Base-by-base conservation (phyloP, 176 grass and related monocot species). In the Oropetium thomaeum region DNA sequence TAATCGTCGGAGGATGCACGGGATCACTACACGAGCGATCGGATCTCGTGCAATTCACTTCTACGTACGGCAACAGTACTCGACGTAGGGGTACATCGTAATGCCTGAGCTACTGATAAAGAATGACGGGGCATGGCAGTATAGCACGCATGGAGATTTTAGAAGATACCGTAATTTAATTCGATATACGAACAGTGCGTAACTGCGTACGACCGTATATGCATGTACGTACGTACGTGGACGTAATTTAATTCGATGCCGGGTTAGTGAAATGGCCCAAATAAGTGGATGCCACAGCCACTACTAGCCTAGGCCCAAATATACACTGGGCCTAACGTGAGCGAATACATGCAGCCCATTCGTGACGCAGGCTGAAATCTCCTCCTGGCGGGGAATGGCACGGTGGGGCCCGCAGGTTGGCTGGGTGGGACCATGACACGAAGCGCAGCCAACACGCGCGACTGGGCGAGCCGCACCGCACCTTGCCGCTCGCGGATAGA, bases 381-480 rank as follows among this genome's bases (percentile, higher is more conserved):
- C 9, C 52, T 26, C 9, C 52, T 26, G 52, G 26, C 52, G 9
- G 48, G 48, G 19, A 51, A n/a, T 51, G 20, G 5, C 16, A 7
- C 20, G 17, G 20, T 52, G 19, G 52, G 52, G 8, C 52, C 2
- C 19, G 62, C 62, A 47, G 5, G 26, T 71, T 34, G 66, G 58
- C 32, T 11, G n/a, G n/a, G 22, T 31, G 73, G 57, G 32, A 7
- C 15, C 15, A 14, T 9, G 74, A 40, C 4, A 55, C 7, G 32
- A 17, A 9, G 58, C 35, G n/a, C 16, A 6, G 15, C 45, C 45
- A 14, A 16, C 19, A 48, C 37, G 25, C 34, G 74, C 58, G 49
- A 73, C 69, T 17, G 52, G 63, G 32, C 62, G 63, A 72, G 40
- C 65, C 58, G 63, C 63, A 43, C 28, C 45, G 20, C 49, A 52